Evolutionary conservation across 2,329 filamentous ascomycete genomes (phyloP), one percentile per base, ranked within the genome.

Genomic region (Sporothrix brunneoviolacea): DNA sequence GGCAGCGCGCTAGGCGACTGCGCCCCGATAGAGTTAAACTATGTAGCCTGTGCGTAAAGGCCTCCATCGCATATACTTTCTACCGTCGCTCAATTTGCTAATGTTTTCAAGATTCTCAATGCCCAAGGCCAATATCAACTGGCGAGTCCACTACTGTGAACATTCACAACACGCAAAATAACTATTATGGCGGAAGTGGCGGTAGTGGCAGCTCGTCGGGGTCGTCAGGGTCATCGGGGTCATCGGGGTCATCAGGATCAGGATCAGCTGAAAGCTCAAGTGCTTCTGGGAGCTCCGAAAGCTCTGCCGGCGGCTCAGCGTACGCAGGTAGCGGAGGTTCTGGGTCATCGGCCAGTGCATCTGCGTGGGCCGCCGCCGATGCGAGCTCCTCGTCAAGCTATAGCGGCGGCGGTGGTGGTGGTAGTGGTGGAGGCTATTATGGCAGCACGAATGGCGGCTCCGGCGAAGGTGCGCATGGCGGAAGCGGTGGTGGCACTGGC

Each of bases 131-230:
- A 13, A 5, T 19, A 13, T 18, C 43, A 6, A 22, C 28, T 13
- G 22, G 22, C 19, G 16, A 27, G 8, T 16, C 38, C 15, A 48
- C 50, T 8, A 52, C 33, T 5, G 24, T 52, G 16, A 48, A 48
- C 44, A 37, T 52, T 4, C 33, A 52, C 18, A 48, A 43, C 10
- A 47, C 44, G n/a, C 16, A 48, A 10, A 48, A 52, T 32, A 48
- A 52, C 38, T 51, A 47, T 21, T 46, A 46, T 37, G 49, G 48
- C 16, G 40, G n/a, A n/a, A n/a, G n/a, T n/a, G n/a, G n/a, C n/a
- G n/a, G n/a, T n/a, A n/a, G n/a, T n/a, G n/a, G n/a, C n/a, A n/a
- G 24, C 24, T 28, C 24, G 6, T 28, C 24, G 10, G 24, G 24
- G 24, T 28, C 24, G 24, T 28, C 24, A 28, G 24, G 24, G 10